Evolutionary conservation across 1,284 basidiomycete species (phyloP).

Genomic region (Ustilago cynodontis): DNA sequence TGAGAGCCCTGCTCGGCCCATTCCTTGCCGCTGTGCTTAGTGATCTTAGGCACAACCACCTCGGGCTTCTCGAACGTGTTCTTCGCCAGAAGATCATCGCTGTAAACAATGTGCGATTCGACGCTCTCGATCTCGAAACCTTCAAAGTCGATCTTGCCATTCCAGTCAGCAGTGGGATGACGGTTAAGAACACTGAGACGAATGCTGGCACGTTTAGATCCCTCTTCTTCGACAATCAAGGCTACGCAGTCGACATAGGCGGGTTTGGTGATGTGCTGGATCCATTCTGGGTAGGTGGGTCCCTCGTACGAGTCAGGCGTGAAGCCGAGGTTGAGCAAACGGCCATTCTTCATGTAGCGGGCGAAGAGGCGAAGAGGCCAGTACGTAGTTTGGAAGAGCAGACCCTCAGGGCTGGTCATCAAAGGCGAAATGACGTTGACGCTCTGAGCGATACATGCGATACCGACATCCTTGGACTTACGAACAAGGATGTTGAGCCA

Average conservation of each 20-base stretch:
- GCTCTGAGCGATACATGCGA: conserved; percentile 78
- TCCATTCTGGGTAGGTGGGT: conserved; percentile 74
- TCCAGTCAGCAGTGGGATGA: conserved; percentile 61
- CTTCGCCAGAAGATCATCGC: conserved; percentile 40
- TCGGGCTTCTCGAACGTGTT: conserved; percentile 50
- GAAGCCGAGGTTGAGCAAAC: conserved; percentile 72
- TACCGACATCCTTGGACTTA: conserved; percentile 76
- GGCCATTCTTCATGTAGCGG: conserved; percentile 74
- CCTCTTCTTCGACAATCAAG: conserved; percentile 70
- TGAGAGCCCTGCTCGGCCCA: conserved; percentile 18
- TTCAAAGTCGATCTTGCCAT: conserved; percentile 28
- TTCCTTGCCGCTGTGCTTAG: conserved; percentile 28
- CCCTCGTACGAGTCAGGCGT: conserved; percentile 72
- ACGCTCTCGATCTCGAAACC: conserved; percentile 41
- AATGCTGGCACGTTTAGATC: conserved; percentile 67
- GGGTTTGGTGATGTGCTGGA: conserved; percentile 69
- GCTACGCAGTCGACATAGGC: conserved; percentile 74
- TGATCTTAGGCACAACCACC: conserved; percentile 31
- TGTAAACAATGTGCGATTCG: conserved; percentile 37
- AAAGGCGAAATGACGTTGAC: conserved; percentile 76
- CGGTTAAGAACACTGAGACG: conserved; percentile 74
- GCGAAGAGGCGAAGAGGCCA: conserved; percentile 75
- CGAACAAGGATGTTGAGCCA: conserved; percentile 78
- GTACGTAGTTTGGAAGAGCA: conserved; percentile 75
- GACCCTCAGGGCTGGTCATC: conserved; percentile 70